Conservation (phyloP, 768 basidiomycete genomes). For the Favolaschia claudopus region DNA sequence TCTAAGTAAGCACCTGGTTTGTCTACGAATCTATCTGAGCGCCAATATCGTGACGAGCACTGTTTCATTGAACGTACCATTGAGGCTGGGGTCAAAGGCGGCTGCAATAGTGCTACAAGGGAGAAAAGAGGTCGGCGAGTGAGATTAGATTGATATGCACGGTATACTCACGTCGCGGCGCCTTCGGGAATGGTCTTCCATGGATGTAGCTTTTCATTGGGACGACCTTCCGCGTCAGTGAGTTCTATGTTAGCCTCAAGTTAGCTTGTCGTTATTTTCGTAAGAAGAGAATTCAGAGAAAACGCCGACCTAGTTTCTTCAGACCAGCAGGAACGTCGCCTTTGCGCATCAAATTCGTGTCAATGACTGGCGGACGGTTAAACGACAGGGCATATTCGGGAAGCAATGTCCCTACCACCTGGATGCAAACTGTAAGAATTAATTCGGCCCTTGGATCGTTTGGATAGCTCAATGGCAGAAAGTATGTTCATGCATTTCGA, state of each 20-base stretch:
- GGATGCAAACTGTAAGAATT: too few relatives aligned
- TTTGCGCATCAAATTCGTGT: too few relatives aligned
- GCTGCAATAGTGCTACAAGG: not conserved
- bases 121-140: too few relatives aligned
- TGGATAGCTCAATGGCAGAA: too few relatives aligned
- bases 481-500: too few relatives aligned
- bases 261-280: not conserved
- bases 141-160: not conserved
- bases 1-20: slow-evolving; percentile 2
- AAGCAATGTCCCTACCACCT: too few relatives aligned
- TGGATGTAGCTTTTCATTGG: not conserved
- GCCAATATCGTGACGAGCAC: not conserved
- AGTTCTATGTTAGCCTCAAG: not conserved
- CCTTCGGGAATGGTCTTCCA: not conserved
- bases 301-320: too few relatives aligned
- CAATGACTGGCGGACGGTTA: too few relatives aligned
- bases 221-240: not conserved
- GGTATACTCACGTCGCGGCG: not conserved
- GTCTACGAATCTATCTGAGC: not conserved
- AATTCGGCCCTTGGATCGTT: too few relatives aligned
- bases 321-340: too few relatives aligned
- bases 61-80: not conserved
- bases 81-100: slow-evolving; percentile 5
- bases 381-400: too few relatives aligned
- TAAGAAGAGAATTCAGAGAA: too few relatives aligned